phyloP scores from a whole-genome alignment of 768 basidiomycete genomes.

The Auricularia sp. region DNA sequence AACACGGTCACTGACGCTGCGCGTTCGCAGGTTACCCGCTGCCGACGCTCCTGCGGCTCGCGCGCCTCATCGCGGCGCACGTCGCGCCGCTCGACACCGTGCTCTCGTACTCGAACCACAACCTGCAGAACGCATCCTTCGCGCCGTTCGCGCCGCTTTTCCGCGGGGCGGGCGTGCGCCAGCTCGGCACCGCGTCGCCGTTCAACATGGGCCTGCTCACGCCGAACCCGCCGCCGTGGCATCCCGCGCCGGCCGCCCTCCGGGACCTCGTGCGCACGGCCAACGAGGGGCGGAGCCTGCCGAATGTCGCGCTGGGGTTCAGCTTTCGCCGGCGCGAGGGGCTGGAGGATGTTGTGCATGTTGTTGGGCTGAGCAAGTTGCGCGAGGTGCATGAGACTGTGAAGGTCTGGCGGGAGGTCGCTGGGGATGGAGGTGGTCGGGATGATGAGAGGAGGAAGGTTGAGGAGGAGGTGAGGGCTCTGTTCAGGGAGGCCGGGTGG shows the following conservation, averaged over 20 bases:
- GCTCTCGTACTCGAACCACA: slow-evolving; percentile 74
- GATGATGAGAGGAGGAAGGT: slow-evolving; percentile 29
- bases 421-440: slow-evolving; percentile 22
- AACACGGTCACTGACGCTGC: too few species aligned
- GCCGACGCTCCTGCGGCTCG: slow-evolving; percentile 73
- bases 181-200: slow-evolving; percentile 71
- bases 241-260: slow-evolving; percentile 55
- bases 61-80: slow-evolving; percentile 60
- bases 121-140: slow-evolving; percentile 60
- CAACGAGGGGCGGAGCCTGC: slow-evolving; percentile 31
- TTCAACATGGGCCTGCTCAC: slow-evolving; percentile 77
- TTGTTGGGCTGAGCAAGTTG: slow-evolving; percentile 61
- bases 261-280: slow-evolving; percentile 35
- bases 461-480: slow-evolving; percentile 33
- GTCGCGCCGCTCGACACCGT: slow-evolving; percentile 65
- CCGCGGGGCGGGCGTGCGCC: slow-evolving; percentile 48
- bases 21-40: slow-evolving; percentile 58
- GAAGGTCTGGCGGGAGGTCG: slow-evolving; percentile 54
- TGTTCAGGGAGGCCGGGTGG: slow-evolving; percentile 42
- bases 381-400: slow-evolving; percentile 69
- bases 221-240: slow-evolving; percentile 52
- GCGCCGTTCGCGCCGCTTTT: slow-evolving; percentile 47
- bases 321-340: slow-evolving; percentile 34
- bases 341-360: slow-evolving; percentile 38
- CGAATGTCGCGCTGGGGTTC: slow-evolving; percentile 65